A percentile compares a stretch with the other conserved stretches of the same genome.
Conservation (phyloP, 805 yeast species). For the Saturnispora ahearnii region DNA sequence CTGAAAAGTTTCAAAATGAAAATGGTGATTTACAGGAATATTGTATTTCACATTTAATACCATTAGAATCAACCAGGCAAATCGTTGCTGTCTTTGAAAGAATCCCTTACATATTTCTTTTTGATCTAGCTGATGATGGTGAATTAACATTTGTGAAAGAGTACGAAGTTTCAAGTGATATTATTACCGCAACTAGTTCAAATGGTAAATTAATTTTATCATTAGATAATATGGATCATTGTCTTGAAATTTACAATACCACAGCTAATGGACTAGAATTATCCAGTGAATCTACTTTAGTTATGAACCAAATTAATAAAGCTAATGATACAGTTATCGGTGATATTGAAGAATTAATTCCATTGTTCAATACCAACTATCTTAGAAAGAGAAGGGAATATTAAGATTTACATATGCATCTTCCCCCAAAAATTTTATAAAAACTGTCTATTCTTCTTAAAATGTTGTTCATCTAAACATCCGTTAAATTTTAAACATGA, state of each 20-base stretch:
- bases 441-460: conserved; percentile 19
- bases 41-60: conserved; percentile 33
- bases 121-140: conserved; percentile 26
- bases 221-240: conserved; percentile 18
- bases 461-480: conserved; percentile 20
- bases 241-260: conserved; percentile 19
- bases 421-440: conserved; percentile 12
- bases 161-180: conserved; percentile 16
- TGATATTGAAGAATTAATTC: conserved; percentile 33
- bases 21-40: conserved; percentile 38
- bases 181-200: conserved; percentile 22
- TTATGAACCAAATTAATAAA: conserved; percentile 24
- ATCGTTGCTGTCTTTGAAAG: conserved; percentile 41
- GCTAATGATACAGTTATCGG: conserved; percentile 17
- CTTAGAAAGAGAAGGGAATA: conserved; percentile 62
- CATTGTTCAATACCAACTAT: conserved; percentile 44
- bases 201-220: conserved; percentile 20
- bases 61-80: conserved; percentile 23
- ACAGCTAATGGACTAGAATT: conserved; percentile 20
- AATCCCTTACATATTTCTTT: conserved; percentile 33
- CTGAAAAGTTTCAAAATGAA: conserved; percentile 54
- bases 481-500: conserved; percentile 23
- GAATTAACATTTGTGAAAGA: conserved; percentile 26
- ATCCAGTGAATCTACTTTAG: conserved; percentile 12
- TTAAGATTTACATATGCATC: conserved; percentile 20